Base-by-base conservation (phyloP, 2,329 filamentous ascomycete species). In the Beauveria sp. region DNA sequence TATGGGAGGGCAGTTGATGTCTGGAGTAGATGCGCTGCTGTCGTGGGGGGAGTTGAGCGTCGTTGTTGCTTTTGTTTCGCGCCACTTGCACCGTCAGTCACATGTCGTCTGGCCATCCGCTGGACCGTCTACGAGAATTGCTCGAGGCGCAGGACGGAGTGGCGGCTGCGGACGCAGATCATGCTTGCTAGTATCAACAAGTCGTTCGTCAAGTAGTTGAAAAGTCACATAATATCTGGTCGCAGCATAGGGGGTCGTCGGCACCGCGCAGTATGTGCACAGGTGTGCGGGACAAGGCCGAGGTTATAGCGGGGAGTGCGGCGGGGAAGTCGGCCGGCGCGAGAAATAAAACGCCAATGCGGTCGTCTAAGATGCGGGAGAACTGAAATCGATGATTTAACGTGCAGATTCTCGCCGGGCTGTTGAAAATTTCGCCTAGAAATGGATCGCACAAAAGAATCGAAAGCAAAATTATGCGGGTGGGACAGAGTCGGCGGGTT, bases 281-380 rank as follows among this genome's bases (percentile, higher is more conserved):
- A 28, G 34, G n/a, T 38, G n/a, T 24, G 43, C 18, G 46, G 57
- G 57, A 31, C 24, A 45, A 20, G 57, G 34, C 57, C 57, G 57
- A 60, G 57, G 57, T 9, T 52, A 52, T 50, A 40, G 48, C 57
- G 48, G 46, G 34, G 56, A 51, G 46, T 18, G 38, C 38, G n/a
- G 34, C 38, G 34, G 57, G 48, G 48, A 40, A 43, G 18, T 12
- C 24, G 34, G 3, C 9, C 10, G 54, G 51, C 57, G 48, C 48
- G 31, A 45, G 3, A 4, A 42, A 20, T 20, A 48, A 20, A 22
- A 42, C 22, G 14, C 24, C 24, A 45, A 20, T 18, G 9, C 10
- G 14, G 18, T 5, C n/a, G 38, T 18, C 9, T 20, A 4, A 26
- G 34, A 31, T 5, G 7, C 40, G 12, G 7, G 18, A 20, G 49